These are phyloP conservation scores for Aspergillus sp. DNA, from an alignment of 2,329 filamentous ascomycete genomes.

Conservation along the genomic window DNA sequence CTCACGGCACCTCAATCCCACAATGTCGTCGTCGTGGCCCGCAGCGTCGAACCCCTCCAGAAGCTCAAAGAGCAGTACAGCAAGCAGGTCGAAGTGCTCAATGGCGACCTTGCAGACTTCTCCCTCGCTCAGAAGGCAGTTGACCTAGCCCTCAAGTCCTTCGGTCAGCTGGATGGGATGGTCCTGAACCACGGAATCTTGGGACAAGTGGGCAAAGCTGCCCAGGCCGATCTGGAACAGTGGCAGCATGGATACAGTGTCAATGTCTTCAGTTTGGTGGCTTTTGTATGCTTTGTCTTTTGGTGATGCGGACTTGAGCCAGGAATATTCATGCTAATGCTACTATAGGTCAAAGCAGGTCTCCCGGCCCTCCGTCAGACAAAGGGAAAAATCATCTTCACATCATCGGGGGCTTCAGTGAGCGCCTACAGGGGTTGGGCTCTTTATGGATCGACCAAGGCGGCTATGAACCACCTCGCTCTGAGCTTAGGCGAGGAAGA, in stretches of 20 bases:
- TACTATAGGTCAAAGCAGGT: constrained; percentile 22
- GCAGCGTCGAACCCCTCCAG: constrained; percentile 50
- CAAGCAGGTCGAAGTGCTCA: constrained; percentile 51
- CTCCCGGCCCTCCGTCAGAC: constrained; percentile 27
- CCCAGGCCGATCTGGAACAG: constrained; percentile 61
- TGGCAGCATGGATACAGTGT: constrained; percentile 75
- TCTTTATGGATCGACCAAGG: constrained; percentile 33
- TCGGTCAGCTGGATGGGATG: constrained; percentile 71
- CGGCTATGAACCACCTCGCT: constrained; percentile 30
- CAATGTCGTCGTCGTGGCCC: constrained; percentile 56
- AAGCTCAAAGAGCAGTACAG: constrained; percentile 51
- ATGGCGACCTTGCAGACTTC: constrained; percentile 54
- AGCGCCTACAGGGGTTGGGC: constrained; percentile 30
- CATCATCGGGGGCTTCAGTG: constrained; percentile 30
- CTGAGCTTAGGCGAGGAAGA: constrained; percentile 26
- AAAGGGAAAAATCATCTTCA: constrained; percentile 32
- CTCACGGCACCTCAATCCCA: constrained; percentile 46
- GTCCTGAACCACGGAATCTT: constrained; percentile 85
- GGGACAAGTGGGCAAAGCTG: constrained; percentile 68
- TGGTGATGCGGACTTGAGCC: not conserved
- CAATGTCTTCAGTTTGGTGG: constrained; percentile 81
- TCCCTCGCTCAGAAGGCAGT: constrained; percentile 57
- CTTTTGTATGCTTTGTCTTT: constrained; percentile 55
- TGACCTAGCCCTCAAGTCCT: constrained; percentile 60
- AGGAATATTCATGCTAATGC: not conserved